Conservation (phyloP, 257 asterid species). For the Nicotiana paniculata region DNA sequence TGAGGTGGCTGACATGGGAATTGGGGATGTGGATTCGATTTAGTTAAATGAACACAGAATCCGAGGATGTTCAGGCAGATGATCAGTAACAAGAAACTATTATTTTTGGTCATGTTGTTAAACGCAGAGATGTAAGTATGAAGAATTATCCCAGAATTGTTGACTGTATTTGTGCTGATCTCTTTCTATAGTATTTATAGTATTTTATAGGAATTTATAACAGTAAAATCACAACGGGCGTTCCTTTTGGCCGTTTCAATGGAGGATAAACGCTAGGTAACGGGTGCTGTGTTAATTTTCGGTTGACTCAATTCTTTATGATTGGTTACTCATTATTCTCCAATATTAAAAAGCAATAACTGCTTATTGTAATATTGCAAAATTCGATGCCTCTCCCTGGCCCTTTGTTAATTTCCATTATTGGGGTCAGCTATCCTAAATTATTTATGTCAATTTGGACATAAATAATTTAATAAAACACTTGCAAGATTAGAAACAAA, state of each 20-base stretch:
- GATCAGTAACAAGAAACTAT: not conserved
- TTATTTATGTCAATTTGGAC: too few relatives aligned
- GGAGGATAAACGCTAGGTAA: not conserved
- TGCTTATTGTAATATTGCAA: too few relatives aligned
- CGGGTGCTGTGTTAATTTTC: not conserved
- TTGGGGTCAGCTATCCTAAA: too few relatives aligned
- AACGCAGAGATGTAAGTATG: not conserved
- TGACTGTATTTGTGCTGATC: not conserved
- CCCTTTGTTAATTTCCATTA: too few relatives aligned
- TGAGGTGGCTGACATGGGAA: slow-evolving; percentile 54
- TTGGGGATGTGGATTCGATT: slow-evolving; percentile 7
- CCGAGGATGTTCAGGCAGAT: not conserved
- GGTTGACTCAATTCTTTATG: not conserved
- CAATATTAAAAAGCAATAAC: too few relatives aligned
- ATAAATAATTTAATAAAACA: too few relatives aligned
- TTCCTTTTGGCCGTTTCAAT: not conserved
- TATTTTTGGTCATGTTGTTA: not conserved
- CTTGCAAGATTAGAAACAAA: too few relatives aligned
- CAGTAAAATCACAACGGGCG: not conserved
- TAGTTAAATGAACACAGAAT: not conserved
- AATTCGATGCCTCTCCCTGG: too few relatives aligned
- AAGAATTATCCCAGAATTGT: not conserved
- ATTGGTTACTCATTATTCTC: not conserved
- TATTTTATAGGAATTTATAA: not conserved
- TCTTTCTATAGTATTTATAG: not conserved